Percentiles rank a stretch among this genome's conserved stretches.
Evolutionary conservation across 1,139 yeast genomes (phyloP).

Genomic region (Lipomyces yarrowii): DNA sequence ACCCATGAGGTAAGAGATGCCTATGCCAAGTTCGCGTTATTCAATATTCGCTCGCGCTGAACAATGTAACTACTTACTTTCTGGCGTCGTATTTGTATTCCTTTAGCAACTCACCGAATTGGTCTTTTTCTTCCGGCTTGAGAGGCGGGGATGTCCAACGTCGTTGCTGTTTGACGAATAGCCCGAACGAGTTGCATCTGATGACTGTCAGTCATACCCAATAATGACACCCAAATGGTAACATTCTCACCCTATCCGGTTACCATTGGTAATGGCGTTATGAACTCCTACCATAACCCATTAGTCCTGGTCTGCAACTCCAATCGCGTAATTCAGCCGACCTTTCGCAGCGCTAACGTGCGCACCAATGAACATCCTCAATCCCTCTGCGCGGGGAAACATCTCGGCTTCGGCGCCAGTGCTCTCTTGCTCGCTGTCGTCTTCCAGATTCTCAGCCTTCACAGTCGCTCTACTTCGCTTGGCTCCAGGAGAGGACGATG

Average conservation of each 20-base stretch:
- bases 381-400: constrained; percentile 18
- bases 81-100: constrained; percentile 68
- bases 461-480: constrained; percentile 5
- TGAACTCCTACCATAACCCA: constrained; percentile 51
- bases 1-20: constrained; percentile 89
- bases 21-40: constrained; percentile 3
- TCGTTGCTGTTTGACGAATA: constrained; percentile 87
- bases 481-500: not conserved
- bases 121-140: constrained; percentile 62
- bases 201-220: not conserved
- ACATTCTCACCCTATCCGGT: constrained; percentile 68
- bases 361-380: constrained; percentile 58
- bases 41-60: not conserved
- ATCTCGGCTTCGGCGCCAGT: constrained; percentile 6
- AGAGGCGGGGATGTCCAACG: constrained; percentile 87
- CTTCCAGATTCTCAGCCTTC: not conserved
- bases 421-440: not conserved
- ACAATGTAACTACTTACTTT: constrained; percentile 40
- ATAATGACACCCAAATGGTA: not conserved
- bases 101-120: constrained; percentile 65
- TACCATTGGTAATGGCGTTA: constrained; percentile 74
- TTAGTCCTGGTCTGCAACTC: not conserved
- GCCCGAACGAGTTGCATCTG: constrained; percentile 73
- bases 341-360: constrained; percentile 52
- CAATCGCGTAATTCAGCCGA: not conserved